Base-by-base conservation (phyloP, 805 yeast species). In the Komagataella populi region DNA sequence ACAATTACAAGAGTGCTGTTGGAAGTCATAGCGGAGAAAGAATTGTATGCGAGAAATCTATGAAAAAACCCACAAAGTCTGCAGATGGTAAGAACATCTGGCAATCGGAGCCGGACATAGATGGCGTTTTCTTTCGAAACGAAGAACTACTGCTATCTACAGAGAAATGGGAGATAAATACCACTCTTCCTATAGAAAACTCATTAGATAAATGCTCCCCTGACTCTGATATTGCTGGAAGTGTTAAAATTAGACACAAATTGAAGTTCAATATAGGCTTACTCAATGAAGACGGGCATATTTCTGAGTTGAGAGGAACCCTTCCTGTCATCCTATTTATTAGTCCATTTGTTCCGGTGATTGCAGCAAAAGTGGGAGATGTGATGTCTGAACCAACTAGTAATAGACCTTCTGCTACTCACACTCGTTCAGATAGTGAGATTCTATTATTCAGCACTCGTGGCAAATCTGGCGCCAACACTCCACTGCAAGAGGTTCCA, bases 251-350 rank as follows among this genome's bases (percentile, higher is more conserved):
- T 12, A 78, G 95, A 52, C 99, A 93, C 68, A 90, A 89, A 67
- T 67, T 93, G 52, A 84, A 87, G 60, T 87, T 90, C 62, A 81
- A 78, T 7, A 79, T 93, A 53, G 84, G 87, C 1, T 72, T 93
- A 55, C 66, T 80, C 45, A 91, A 93, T 62, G 84, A 95, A 0
- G 97, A 89, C 64, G 96, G 96, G 2, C 98, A 91, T 62, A 81
- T 84, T 2, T 87, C 96, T 0, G 97, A 90, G 64, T 71, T 91
- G 49, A 73, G 98, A 36, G 97, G 97, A 0, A 84, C 96, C 0
- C 70, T 91, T 55, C 98, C 98, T 0, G 72, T 91, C 3, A 77
- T 60, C 2, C 48, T 67, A 7, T 68, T 68, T 51, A 59, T 68
- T 14, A 73, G 80, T 4, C 97, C 98, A 6, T 85, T 86, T 63